Base-by-base conservation (phyloP, 1,284 basidiomycete species). In the Rhodotorula sp. region DNA sequence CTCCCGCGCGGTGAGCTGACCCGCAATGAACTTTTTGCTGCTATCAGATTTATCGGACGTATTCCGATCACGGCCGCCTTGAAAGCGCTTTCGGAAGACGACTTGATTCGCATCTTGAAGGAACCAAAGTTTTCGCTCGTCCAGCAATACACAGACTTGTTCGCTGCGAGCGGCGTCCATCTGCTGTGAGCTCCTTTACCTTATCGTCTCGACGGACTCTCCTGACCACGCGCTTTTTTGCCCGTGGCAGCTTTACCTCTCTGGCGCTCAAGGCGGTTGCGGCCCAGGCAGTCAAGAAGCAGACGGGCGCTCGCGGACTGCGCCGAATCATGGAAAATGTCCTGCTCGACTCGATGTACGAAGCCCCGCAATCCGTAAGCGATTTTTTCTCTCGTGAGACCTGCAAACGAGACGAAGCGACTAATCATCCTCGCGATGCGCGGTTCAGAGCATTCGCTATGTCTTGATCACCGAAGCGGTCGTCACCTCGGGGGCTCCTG, bases 61-160 rank as follows among this genome's bases (percentile, higher is more conserved):
- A 82, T 96, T 26, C 95, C 95, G 6, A 90, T 92, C 46, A 84
- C 94, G 53, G 92, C 93, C 1, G 88, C 91, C 0, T 85, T 98
- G 17, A 82, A 89, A 22, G 88, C 91, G 6, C 84, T 98, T 3
- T 83, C 80, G 79, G 87, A 82, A 78, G 84, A 77, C 64, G 95
- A 97, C 79, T 84, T 98, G 15, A 86, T 93, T n/a, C 86, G 89
- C 18, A 91, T 98, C 69, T 84, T 98, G 58, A 93, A 89, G 1
- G 93, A 97, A 77, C 93, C 97, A 55, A 88, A 89, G 74, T 93
- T 95, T 57, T 91, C 91, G 0, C 85, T 97, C 18, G 84, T 95
- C 58, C 91, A 91, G 57, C 95, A 98, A 79, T 97, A 96, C 78
- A 87, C 87, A 46, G 86, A 88, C 6, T 84, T 91, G 48, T 96